phyloP scores from a whole-genome alignment of 192 early-diverging fungal species.

The Ramicandelaber brevisporus region DNA sequence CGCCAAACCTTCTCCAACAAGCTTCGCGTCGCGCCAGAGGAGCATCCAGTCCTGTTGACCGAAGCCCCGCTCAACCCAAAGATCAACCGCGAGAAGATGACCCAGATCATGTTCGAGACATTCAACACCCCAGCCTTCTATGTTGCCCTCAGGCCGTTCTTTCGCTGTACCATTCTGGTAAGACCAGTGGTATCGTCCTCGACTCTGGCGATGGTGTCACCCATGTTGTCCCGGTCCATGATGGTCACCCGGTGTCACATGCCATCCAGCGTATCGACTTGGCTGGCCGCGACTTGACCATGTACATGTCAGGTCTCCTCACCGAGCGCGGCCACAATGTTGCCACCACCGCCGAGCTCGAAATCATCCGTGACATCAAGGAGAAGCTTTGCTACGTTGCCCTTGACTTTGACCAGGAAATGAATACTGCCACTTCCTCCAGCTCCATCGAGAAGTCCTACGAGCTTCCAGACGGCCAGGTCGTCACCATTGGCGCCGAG shows the following conservation, averaged over 20 bases:
- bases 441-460: slow-evolving; percentile 18
- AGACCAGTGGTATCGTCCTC: slow-evolving; percentile 30
- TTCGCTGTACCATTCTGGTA: slow-evolving; percentile 31
- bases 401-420: slow-evolving; percentile 18
- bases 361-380: slow-evolving; percentile 40
- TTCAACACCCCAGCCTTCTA: slow-evolving; percentile 36
- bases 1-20: slow-evolving; percentile 26
- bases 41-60: slow-evolving; percentile 31
- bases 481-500: slow-evolving; percentile 29
- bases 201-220: slow-evolving; percentile 38
- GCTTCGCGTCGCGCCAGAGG: slow-evolving; percentile 32
- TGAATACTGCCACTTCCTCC: slow-evolving; percentile 15
- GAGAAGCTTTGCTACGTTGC: slow-evolving; percentile 33
- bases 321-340: slow-evolving; percentile 30
- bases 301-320: slow-evolving; percentile 21
- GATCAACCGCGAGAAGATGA: slow-evolving; percentile 33
- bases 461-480: slow-evolving; percentile 24
- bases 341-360: slow-evolving; percentile 24
- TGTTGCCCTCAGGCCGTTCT: slow-evolving; percentile 25
- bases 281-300: slow-evolving; percentile 16
- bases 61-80: slow-evolving; percentile 36
- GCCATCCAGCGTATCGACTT: slow-evolving; percentile 22
- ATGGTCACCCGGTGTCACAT: slow-evolving; percentile 23
- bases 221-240: slow-evolving; percentile 35
- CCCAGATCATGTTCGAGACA: slow-evolving; percentile 33